Evolutionary conservation across 805 yeast species (phyloP).

Genomic region (Lipomyces spencermartinsiae): DNA sequence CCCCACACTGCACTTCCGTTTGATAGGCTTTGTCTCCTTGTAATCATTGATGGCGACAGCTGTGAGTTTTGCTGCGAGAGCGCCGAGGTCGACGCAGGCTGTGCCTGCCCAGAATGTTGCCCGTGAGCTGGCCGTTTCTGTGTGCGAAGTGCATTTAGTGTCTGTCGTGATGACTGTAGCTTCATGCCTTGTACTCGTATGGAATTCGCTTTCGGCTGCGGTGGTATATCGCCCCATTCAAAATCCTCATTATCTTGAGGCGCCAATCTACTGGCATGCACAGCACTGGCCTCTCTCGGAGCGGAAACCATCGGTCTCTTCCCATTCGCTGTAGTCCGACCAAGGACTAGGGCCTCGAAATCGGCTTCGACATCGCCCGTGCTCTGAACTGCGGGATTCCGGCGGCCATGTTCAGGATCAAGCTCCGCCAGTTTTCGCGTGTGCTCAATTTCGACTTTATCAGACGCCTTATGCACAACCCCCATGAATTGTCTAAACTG

Average conservation of each 20-base stretch:
- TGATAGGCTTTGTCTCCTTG: background rate
- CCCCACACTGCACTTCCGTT: constrained; percentile 1
- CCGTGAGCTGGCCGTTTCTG: constrained; percentile 13
- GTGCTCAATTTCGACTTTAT: constrained; percentile 54
- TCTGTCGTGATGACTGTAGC: constrained; percentile 20
- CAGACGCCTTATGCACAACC: constrained; percentile 52
- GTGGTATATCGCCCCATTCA: constrained; percentile 20
- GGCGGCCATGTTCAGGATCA: constrained; percentile 16
- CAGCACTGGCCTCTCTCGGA: background rate
- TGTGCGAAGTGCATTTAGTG: constrained; percentile 19
- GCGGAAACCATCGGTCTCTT: background rate
- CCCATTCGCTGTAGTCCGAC: constrained; percentile 14
- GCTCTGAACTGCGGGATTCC: constrained; percentile 1
- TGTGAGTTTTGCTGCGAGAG: background rate
- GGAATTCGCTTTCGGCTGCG: background rate
- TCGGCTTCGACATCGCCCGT: constrained; percentile 34
- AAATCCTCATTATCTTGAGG: constrained; percentile 27
- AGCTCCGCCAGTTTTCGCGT: constrained; percentile 44
- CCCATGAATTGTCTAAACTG: constrained; percentile 53
- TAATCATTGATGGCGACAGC: background rate
- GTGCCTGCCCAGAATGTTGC: constrained; percentile 10
- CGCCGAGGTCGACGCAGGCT: constrained; percentile 12
- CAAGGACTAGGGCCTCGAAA: constrained; percentile 37
- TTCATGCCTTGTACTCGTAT: constrained; percentile 15
- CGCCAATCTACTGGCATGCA: constrained; percentile 15